Base-by-base conservation (phyloP, 2,329 filamentous ascomycete species). In the Corinectria fuckeliana region DNA sequence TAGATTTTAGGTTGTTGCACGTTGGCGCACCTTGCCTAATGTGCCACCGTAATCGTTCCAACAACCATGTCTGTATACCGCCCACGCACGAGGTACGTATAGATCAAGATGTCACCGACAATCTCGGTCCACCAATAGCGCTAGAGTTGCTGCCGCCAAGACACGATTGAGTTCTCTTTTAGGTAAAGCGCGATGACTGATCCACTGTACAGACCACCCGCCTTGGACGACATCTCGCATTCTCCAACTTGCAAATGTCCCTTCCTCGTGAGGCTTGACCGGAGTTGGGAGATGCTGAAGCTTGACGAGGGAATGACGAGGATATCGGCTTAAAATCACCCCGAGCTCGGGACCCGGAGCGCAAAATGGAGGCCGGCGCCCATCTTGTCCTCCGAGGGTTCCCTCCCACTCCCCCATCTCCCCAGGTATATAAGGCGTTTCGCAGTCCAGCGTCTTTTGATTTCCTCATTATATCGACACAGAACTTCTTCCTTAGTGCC, bases 111-210 rank as follows among this genome's bases (percentile, higher is more conserved):
- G n/a, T n/a, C n/a, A n/a, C n/a, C n/a, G n/a, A n/a, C n/a, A n/a
- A n/a, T n/a, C n/a, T n/a, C n/a, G n/a, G n/a, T n/a, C n/a, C n/a
- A n/a, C n/a, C n/a, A n/a, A n/a, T n/a, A n/a, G n/a, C 9, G 16
- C 20, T 9, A 16, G 32, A 20, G 23, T 16, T 41, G 9, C 56
- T 59, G 50, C 56, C 11, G 56, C 56, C 45, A 59, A 47, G 50
- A 45, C 48, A 23, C 10, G 56, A 59, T 50, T 59, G 50, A 54
- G 28, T 50, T 59, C 56, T 50, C 18, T 39, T 54, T 50, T 32
- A 2, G 56, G 56, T 14, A 54, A 54, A 18, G 56, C 20, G 56
- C 25, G 34, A 47, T 34, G 20, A 11, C 13, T 6, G 32, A 28
- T 38, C 4, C 11, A 23, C 26, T 25, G 13, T 8, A n/a, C 21